Evolutionary conservation across 2,329 filamentous ascomycete species (phyloP).

Genomic region (Salinomyces thailandicus): DNA sequence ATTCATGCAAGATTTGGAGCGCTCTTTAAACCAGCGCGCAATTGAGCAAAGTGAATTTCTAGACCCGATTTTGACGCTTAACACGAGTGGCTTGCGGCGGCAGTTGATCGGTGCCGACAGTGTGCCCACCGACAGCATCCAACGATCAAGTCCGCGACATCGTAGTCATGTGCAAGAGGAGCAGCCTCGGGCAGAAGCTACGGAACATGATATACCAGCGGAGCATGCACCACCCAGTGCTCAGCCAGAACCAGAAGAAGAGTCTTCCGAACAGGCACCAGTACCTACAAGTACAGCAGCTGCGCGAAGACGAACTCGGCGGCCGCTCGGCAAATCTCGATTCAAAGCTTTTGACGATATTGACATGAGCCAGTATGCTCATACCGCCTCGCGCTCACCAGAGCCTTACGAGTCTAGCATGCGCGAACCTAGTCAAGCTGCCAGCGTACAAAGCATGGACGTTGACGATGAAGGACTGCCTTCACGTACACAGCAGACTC

Average conservation of each 20-base stretch:
- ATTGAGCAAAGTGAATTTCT: constrained; percentile 87
- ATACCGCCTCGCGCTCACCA: constrained; percentile 12
- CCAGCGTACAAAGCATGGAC: constrained; percentile 13
- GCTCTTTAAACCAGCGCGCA: constrained; percentile 66
- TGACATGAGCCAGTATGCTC: constrained; percentile 23
- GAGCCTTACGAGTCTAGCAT: constrained; percentile 6
- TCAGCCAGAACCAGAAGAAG: neutral
- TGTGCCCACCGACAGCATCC: neutral
- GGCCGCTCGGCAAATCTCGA: constrained; percentile 22
- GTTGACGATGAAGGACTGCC: constrained; percentile 8
- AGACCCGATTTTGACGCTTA: constrained; percentile 73
- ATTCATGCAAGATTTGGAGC: constrained; percentile 42
- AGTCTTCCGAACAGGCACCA: neutral
- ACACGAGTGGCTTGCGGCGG: constrained; percentile 61
- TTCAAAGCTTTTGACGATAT: constrained; percentile 48
- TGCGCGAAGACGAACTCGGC: neutral
- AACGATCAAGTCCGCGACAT: neutral
- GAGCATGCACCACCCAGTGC: constrained; percentile 1
- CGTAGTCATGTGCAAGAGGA: neutral
- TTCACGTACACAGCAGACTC: constrained; percentile 7
- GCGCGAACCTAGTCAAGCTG: constrained; percentile 13
- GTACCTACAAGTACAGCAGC: neutral
- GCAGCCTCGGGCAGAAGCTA: constrained; percentile 1
- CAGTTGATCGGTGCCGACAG: constrained; percentile 46
- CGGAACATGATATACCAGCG: neutral